phyloP scores from a whole-genome alignment of 306 rosid species.

The Acacia crassicarpa region DNA sequence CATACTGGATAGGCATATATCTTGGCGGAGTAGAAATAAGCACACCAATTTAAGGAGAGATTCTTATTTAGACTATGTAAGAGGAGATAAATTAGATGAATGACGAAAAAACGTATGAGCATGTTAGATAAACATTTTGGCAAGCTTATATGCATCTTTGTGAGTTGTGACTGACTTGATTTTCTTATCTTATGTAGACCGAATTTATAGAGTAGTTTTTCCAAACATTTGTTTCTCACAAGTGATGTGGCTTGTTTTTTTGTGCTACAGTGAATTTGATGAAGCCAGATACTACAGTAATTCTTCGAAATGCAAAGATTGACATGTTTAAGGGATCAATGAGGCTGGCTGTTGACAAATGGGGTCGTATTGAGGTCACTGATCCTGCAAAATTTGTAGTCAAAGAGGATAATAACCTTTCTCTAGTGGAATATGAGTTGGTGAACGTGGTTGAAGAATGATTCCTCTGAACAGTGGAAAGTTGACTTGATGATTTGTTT shows the following conservation, averaged over 20 bases:
- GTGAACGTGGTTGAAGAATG: conserved; percentile 48
- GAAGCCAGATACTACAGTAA: conserved; percentile 45
- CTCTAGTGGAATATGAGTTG: conserved; percentile 50
- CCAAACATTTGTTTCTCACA: conserved; percentile 7
- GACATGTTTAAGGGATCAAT: conserved; percentile 47
- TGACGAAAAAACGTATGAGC: neutral
- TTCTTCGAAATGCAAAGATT: conserved; percentile 55
- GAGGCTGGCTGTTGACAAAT: conserved; percentile 44
- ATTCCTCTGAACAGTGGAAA: conserved; percentile 18
- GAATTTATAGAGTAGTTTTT: conserved; percentile 20
- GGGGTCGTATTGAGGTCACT: conserved; percentile 45
- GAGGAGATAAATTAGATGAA: neutral
- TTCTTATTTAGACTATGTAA: neutral
- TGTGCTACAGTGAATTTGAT: conserved; percentile 46
- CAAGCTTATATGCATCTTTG: neutral
- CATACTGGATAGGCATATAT: neutral
- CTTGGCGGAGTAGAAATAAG: neutral
- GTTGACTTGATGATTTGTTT: conserved; percentile 23
- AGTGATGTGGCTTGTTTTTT: neutral
- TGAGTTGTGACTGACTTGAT: neutral
- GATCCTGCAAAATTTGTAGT: conserved; percentile 45
- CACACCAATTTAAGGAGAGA: neutral
- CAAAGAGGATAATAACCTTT: conserved; percentile 53
- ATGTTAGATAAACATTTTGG: neutral
- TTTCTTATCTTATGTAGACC: neutral